Percentiles rank a stretch among this genome's conserved stretches.
Evolutionary conservation across 768 basidiomycete species (phyloP).

Genomic region (Amanita molliuscula): DNA sequence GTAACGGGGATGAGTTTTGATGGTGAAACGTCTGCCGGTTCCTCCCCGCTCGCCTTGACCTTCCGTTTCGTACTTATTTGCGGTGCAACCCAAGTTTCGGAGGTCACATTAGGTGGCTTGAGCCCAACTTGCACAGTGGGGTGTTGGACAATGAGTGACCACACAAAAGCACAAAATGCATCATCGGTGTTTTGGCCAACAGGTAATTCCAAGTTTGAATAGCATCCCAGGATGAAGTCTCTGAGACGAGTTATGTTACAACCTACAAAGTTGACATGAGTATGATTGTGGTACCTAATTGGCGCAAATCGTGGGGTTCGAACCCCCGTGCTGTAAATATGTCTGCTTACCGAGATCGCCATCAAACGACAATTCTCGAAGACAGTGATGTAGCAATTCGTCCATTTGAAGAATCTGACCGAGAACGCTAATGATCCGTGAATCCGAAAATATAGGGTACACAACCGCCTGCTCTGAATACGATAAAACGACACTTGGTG

Average conservation of each 20-base stretch:
- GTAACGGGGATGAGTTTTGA: slow-evolving; percentile 41
- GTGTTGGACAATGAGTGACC: slow-evolving; percentile 69
- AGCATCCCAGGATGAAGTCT: slow-evolving; percentile 62
- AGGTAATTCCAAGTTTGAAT: slow-evolving; percentile 30
- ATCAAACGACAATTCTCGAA: slow-evolving; percentile 83
- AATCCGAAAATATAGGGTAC: not conserved
- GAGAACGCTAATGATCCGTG: not conserved
- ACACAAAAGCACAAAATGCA: slow-evolving; percentile 69
- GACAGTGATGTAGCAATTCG: slow-evolving; percentile 73
- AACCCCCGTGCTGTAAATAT: slow-evolving; percentile 26
- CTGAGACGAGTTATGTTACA: slow-evolving; percentile 63
- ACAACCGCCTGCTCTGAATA: not conserved
- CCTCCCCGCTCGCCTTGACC: slow-evolving; percentile 46
- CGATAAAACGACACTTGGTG: too few relatives aligned
- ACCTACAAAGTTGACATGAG: slow-evolving; percentile 30
- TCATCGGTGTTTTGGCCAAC: slow-evolving; percentile 58
- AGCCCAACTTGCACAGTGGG: slow-evolving; percentile 70
- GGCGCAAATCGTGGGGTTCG: slow-evolving; percentile 24
- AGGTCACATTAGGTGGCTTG: slow-evolving; percentile 43
- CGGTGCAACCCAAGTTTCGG: slow-evolving; percentile 73
- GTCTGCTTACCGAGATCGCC: slow-evolving; percentile 73
- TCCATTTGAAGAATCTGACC: slow-evolving; percentile 43
- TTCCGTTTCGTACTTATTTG: slow-evolving; percentile 60
- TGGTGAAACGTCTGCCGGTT: slow-evolving; percentile 28
- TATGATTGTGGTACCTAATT: not conserved